Evolutionary conservation across 306 rosid species (phyloP), one percentile per base, ranked within the genome.

Genomic region (Astragalus membranaceus): DNA sequence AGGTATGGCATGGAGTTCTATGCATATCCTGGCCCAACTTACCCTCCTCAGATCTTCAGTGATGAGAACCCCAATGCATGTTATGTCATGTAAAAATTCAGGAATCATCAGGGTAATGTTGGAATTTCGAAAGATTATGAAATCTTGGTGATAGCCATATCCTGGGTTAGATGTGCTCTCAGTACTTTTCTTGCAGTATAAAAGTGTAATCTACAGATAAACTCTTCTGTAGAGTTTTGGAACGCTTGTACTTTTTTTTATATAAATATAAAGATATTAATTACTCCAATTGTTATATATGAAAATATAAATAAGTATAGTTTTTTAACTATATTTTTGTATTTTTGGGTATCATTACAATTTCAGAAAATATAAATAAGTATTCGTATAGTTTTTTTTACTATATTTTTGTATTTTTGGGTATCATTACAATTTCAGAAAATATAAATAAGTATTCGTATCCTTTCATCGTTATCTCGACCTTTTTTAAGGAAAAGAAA

Each of bases 31-130:
- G 73, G 39, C 0, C 71, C 65, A 50, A 48, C 84, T 0, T 81
- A 79, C 51, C 73, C 95, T 1, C 96, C 92, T 1, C 96, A 92
- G 85, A 81, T 90, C 69, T 84, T 90, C 86, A 92, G 98, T 36
- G 96, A 89, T 68, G 97, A 87, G 68, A 85, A 90, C 58, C 98
- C 98, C 10, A 89, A 92, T 58, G 95, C 96, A 0, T 89, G 98
- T 13, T 59, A 81, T 20, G 64, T 84, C 5, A 80, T 87, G 92
- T 87, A 74, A 83, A 78, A 65, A 54, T 3, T 7, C 11, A 2
- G 9, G 3, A 66, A 7, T 16, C 9, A 0, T 2, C 73, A 56
- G 76, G 80, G 78, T 57, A 30, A 55, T 46, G 49, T 36, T 60
- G 79, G 72, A 16, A 63, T 1, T 26, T 46, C 41, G 50, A 53